These are phyloP conservation scores for Sporothrix sp. DNA, from an alignment of 2,329 filamentous ascomycete genomes.

Conservation along the genomic window DNA sequence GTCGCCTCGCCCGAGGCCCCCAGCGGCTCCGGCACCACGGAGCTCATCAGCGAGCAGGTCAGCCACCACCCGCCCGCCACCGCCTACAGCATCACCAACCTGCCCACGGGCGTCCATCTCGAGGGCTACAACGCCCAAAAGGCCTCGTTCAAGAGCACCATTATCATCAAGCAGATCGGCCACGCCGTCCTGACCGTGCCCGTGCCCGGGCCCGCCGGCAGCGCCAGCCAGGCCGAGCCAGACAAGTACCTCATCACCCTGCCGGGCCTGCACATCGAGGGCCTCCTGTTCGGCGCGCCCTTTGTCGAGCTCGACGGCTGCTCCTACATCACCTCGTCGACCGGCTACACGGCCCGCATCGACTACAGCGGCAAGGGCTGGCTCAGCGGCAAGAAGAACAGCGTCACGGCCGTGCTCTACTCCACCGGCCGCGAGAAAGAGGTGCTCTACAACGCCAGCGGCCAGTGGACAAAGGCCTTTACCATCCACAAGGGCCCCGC, in stretches of 20 bases:
- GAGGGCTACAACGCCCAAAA: constrained; percentile 94
- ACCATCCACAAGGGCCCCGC: constrained; percentile 60
- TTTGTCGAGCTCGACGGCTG: constrained; percentile 84
- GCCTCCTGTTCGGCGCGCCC: constrained; percentile 73
- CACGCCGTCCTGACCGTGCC: constrained; percentile 76
- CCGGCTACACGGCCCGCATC: constrained; percentile 79
- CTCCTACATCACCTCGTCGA: constrained; percentile 77
- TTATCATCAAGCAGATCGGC: constrained; percentile 89
- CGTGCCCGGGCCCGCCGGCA: constrained; percentile 21
- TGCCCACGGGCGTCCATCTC: constrained; percentile 67
- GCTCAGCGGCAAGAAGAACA: constrained; percentile 94
- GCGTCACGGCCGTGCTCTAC: constrained; percentile 66
- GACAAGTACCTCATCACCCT: constrained; percentile 87
- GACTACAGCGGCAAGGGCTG: constrained; percentile 92
- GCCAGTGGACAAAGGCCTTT: constrained; percentile 83
- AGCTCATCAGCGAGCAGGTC: constrained; percentile 88
- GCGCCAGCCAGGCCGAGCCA: constrained; percentile 11
- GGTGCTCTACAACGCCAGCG: constrained; percentile 68
- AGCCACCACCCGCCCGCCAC: constrained; percentile 91
- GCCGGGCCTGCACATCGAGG: constrained; percentile 86
- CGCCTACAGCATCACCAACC: constrained; percentile 85
- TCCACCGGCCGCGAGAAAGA: constrained; percentile 62
- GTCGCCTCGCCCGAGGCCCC: constrained; percentile 24
- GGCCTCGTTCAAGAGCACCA: constrained; percentile 85
- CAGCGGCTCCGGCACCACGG: constrained; percentile 57